These are phyloP conservation scores for Apiotrichum gamsii DNA, from an alignment of 1,284 basidiomycete genomes.

Conservation along the genomic window DNA sequence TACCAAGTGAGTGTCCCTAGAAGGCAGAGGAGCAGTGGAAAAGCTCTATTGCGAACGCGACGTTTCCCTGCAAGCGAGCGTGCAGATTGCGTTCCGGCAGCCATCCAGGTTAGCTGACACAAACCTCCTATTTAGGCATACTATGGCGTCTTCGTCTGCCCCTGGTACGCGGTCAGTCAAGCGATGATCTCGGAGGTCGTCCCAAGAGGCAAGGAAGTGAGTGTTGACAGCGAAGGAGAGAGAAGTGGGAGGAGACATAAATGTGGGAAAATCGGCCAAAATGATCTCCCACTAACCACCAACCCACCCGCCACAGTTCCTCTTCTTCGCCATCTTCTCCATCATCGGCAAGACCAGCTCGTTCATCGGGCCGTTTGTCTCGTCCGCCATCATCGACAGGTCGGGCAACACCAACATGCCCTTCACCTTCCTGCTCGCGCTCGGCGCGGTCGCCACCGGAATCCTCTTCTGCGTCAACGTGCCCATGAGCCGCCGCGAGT, in stretches of 20 bases:
- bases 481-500: slow-evolving; percentile 17
- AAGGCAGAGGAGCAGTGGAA: too few species aligned
- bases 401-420: slow-evolving; percentile 20
- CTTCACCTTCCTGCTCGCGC: slow-evolving; percentile 23
- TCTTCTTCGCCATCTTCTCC: slow-evolving; percentile 30
- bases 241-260: too few species aligned
- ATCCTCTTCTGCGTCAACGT: slow-evolving; percentile 18
- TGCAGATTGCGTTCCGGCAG: too few species aligned
- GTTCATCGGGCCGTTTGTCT: slow-evolving; percentile 23
- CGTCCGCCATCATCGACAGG: slow-evolving; percentile 22
- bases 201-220: slow-evolving; percentile 37
- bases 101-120: too few species aligned
- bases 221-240: too few species aligned
- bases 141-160: slow-evolving; percentile 52
- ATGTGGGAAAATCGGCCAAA: too few species aligned
- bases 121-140: too few species aligned
- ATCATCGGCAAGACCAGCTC: slow-evolving; percentile 33
- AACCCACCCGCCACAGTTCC: slow-evolving; percentile 11
- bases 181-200: slow-evolving; percentile 43
- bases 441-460: slow-evolving; percentile 10
- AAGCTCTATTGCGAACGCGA: too few species aligned
- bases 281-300: too few species aligned
- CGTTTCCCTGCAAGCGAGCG: too few species aligned
- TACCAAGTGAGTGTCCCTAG: too few species aligned
- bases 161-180: slow-evolving; percentile 47